Evolutionary conservation across 768 basidiomycete genomes (phyloP).

Genomic region (Daedaleopsis nitida): DNA sequence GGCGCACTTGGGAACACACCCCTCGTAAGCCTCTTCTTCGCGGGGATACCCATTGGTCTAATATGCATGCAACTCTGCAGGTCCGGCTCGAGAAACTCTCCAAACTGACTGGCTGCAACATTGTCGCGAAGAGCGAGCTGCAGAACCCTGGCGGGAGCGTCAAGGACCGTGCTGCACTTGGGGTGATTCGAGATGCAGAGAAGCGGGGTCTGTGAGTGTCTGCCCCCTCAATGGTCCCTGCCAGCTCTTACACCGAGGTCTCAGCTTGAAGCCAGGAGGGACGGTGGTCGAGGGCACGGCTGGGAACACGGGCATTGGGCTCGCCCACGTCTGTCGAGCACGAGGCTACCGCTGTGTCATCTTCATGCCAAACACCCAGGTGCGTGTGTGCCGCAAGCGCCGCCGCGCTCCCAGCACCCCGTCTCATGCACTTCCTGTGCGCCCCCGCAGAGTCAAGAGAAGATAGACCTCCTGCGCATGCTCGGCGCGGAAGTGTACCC

Average conservation of each 20-base stretch:
- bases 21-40: constrained; percentile 48
- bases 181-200: constrained; percentile 86
- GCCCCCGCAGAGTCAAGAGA: constrained; percentile 81
- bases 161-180: constrained; percentile 95
- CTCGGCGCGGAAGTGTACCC: constrained; percentile 96
- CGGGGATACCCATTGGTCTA: background rate
- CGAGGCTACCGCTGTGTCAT: constrained; percentile 97
- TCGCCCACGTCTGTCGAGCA: constrained; percentile 92
- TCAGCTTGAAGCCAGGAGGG: constrained; percentile 85
- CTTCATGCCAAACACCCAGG: constrained; percentile 97
- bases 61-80: constrained; percentile 40
- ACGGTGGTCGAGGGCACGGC: constrained; percentile 98
- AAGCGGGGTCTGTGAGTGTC: constrained; percentile 69
- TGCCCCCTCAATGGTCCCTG: background rate
- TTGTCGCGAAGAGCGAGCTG: constrained; percentile 97
- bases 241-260: background rate
- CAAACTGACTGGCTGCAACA: constrained; percentile 77
- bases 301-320: constrained; percentile 96
- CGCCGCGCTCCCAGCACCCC: background rate
- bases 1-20: constrained; percentile 94
- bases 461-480: constrained; percentile 97
- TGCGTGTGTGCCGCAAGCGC: constrained; percentile 33
- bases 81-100: constrained; percentile 83
- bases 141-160: constrained; percentile 98
- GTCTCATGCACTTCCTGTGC: background rate